These are phyloP conservation scores for Suillus decipiens DNA, from an alignment of 768 basidiomycete genomes.

Conservation along the genomic window DNA sequence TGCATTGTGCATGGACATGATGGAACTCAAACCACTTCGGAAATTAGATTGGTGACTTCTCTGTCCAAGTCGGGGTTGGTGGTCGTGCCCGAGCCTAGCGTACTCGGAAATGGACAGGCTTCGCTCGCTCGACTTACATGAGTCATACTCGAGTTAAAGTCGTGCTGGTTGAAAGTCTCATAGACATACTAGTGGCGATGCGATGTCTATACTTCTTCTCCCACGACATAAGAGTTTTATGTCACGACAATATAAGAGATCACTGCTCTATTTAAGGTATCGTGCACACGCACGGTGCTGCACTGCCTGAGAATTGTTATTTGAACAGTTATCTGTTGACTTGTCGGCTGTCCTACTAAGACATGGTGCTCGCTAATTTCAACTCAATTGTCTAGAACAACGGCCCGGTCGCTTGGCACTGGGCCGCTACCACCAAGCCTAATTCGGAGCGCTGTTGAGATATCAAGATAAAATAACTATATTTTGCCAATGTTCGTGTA, in stretches of 20 bases:
- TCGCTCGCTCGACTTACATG: neutral
- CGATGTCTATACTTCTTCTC: neutral
- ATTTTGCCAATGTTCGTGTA: conserved; percentile 16
- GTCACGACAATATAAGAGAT: too few species aligned
- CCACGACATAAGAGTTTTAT: too few species aligned
- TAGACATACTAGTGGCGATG: neutral
- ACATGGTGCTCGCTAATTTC: too few species aligned
- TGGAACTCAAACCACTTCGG: neutral
- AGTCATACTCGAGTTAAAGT: neutral
- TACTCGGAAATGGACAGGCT: neutral
- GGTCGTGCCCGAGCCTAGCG: neutral
- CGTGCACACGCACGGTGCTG: too few species aligned
- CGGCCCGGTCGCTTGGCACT: too few species aligned
- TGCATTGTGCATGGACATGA: neutral
- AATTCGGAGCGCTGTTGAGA: conserved; percentile 1
- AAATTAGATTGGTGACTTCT: neutral
- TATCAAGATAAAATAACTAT: conserved; percentile 9
- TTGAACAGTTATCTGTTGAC: too few species aligned
- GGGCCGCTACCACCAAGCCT: too few species aligned
- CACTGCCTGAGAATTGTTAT: too few species aligned
- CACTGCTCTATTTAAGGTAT: too few species aligned
- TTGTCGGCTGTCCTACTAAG: too few species aligned
- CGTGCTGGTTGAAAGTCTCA: neutral
- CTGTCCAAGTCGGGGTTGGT: neutral
- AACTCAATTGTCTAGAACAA: too few species aligned